These are phyloP conservation scores for Cercospora sesami DNA, from an alignment of 2,329 filamentous ascomycete genomes.

Conservation along the genomic window DNA sequence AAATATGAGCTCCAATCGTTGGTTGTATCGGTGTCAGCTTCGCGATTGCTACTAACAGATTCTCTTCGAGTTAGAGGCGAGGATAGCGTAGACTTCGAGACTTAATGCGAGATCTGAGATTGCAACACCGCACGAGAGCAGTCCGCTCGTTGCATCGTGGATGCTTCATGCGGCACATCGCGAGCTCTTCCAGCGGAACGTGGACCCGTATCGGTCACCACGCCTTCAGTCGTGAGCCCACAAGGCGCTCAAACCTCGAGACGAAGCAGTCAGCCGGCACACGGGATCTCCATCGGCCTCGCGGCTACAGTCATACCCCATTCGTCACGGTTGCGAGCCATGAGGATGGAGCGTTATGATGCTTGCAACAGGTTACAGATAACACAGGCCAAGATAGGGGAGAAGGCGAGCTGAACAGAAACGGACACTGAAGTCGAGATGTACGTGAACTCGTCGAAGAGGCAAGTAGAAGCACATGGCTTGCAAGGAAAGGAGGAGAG, in stretches of 20 bases:
- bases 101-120: background rate
- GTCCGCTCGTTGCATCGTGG: background rate
- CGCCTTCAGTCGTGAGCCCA: background rate
- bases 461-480: background rate
- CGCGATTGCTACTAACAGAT: background rate
- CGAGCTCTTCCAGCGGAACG: background rate
- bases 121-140: background rate
- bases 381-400: background rate
- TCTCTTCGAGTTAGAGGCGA: background rate
- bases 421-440: background rate
- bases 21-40: background rate
- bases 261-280: background rate
- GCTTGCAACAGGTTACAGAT: background rate
- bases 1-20: background rate
- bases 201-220: background rate
- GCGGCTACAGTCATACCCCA: background rate
- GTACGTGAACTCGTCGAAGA: background rate
- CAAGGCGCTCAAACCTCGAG: background rate
- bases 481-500: background rate
- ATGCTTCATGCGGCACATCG: background rate
- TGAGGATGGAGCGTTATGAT: background rate
- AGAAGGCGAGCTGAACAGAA: background rate
- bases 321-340: background rate
- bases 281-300: background rate
- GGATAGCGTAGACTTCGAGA: background rate